These are phyloP conservation scores for Pichia ethanolica DNA, from an alignment of 805 yeast genomes.

Conservation along the genomic window DNA sequence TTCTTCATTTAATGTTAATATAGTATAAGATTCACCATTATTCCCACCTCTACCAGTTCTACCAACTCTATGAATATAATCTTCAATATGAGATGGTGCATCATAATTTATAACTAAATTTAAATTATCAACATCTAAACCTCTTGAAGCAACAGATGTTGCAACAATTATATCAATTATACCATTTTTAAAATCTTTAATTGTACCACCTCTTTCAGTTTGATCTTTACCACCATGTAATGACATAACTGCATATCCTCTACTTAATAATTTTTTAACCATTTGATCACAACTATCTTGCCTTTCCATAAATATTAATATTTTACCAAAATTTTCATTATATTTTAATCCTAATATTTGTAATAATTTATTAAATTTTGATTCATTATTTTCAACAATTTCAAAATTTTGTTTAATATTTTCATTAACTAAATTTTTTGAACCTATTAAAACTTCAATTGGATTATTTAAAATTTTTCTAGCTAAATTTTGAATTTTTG, in stretches of 20 bases:
- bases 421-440: conserved; percentile 70
- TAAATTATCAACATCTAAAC: conserved; percentile 84
- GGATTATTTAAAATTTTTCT: conserved; percentile 56
- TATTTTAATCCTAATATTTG: conserved; percentile 43
- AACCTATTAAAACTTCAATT: conserved; percentile 72
- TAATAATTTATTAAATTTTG: conserved; percentile 50
- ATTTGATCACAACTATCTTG: conserved; percentile 81
- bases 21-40: conserved; percentile 64
- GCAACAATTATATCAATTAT: conserved; percentile 66
- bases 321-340: conserved; percentile 36
- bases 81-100: conserved; percentile 84
- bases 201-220: conserved; percentile 67
- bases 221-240: conserved; percentile 94
- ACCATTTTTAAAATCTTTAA: conserved; percentile 60
- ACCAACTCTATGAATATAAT: conserved; percentile 93
- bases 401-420: conserved; percentile 70
- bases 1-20: conserved; percentile 56
- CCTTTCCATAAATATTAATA: conserved; percentile 78
- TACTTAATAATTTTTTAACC: conserved; percentile 41
- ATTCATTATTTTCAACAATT: conserved; percentile 40
- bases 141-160: conserved; percentile 92
- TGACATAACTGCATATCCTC: conserved; percentile 54
- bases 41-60: conserved; percentile 91
- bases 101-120: conserved; percentile 76
- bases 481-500: conserved; percentile 70